Evolutionary conservation across 768 basidiomycete genomes (phyloP).

Genomic region (Pulveroboletus frians): DNA sequence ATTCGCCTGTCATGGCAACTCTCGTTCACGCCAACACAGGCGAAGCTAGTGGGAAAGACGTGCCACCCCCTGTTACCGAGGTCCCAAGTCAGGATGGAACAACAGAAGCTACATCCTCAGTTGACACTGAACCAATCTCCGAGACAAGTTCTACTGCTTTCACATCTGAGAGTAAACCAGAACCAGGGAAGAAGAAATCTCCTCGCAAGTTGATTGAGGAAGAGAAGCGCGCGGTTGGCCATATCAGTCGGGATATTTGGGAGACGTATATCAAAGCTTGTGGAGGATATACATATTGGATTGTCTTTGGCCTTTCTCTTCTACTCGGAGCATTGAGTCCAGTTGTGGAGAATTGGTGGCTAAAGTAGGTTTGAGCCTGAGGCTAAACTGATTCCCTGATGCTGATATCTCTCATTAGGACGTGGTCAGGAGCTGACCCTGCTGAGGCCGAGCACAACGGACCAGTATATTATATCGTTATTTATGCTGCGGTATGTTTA

Average conservation of each 20-base stretch:
- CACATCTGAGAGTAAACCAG: conserved; percentile 32
- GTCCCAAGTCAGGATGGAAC: conserved; percentile 3
- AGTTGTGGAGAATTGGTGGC: conserved; percentile 69
- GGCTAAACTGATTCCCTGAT: conserved; percentile 2
- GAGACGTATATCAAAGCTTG: conserved; percentile 47
- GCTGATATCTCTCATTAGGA: conserved; percentile 32
- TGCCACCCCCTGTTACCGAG: conserved; percentile 10
- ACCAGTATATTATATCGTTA: conserved; percentile 42
- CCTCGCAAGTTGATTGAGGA: conserved; percentile 85
- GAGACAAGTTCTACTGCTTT: conserved; percentile 45
- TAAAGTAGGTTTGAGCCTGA: conserved; percentile 36
- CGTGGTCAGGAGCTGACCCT: conserved; percentile 52
- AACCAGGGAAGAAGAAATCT: conserved; percentile 46
- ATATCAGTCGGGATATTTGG: conserved; percentile 67
- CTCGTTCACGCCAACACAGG: conserved; percentile 55
- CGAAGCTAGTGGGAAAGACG: conserved; percentile 42
- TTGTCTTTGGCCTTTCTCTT: conserved; percentile 47
- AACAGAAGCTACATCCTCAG: conserved; percentile 20
- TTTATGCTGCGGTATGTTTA: conserved; percentile 60
- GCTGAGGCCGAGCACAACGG: conserved; percentile 37
- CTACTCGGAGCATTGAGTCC: conserved; percentile 57
- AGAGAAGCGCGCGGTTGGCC: conserved; percentile 70
- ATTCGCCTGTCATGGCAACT: conserved; percentile 59
- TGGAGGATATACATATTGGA: conserved; percentile 53
- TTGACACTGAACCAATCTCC: conserved; percentile 24